These are phyloP conservation scores for Suhomyces vadensis DNA, from an alignment of 805 yeast genomes.

Conservation along the genomic window DNA sequence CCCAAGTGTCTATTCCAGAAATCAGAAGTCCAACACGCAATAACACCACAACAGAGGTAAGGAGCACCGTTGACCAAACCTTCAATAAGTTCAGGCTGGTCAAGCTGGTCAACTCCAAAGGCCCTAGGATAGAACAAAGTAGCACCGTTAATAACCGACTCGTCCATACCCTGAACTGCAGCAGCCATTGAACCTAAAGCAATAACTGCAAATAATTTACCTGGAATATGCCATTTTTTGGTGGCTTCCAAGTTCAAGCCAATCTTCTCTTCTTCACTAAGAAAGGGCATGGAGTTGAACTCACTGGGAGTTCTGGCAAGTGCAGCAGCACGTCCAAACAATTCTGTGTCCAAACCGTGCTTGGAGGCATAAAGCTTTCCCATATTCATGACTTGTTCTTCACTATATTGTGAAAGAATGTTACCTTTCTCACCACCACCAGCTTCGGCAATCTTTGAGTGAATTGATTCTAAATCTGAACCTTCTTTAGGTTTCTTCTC, in stretches of 20 bases:
- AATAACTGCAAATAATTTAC: constrained; percentile 51
- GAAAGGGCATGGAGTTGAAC: constrained; percentile 57
- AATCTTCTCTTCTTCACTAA: constrained; percentile 43
- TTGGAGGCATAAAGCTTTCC: constrained; percentile 65
- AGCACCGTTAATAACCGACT: constrained; percentile 70
- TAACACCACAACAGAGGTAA: constrained; percentile 55
- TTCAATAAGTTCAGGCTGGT: constrained; percentile 54
- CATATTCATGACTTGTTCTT: constrained; percentile 66
- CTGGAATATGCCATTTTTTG: constrained; percentile 46
- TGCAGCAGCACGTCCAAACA: constrained; percentile 62
- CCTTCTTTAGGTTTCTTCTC: constrained; percentile 13
- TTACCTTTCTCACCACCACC: constrained; percentile 36
- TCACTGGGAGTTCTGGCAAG: constrained; percentile 58
- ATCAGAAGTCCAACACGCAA: constrained; percentile 65
- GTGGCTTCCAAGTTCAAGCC: constrained; percentile 51
- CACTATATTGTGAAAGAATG: constrained; percentile 56
- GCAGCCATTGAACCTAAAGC: constrained; percentile 67
- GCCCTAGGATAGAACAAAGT: constrained; percentile 56
- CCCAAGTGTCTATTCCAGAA: constrained; percentile 53
- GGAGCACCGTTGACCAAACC: constrained; percentile 70
- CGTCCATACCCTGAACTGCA: constrained; percentile 77
- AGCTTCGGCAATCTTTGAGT: constrained; percentile 5
- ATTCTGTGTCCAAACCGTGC: constrained; percentile 54
- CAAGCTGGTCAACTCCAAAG: constrained; percentile 46
- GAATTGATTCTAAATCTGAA: constrained; percentile 8